Base-by-base conservation (phyloP, 352 stramenopile species). In the Phytophthora fragariae region DNA sequence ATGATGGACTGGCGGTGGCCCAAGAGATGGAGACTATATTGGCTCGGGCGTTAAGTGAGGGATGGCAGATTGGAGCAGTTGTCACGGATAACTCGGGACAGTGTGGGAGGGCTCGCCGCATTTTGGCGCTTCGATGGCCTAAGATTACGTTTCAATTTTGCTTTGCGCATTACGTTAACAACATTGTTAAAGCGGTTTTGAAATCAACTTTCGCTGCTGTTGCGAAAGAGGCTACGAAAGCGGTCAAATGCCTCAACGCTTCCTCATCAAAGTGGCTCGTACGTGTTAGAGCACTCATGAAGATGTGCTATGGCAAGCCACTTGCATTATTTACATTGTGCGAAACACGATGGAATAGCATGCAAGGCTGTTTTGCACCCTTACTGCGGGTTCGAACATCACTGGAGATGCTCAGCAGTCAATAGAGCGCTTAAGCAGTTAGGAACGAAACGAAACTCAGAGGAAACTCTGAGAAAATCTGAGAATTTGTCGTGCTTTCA, bases 281-380 rank as follows among this genome's bases (percentile, higher is more conserved):
- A 17, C 37, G 37, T 11, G 11, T 11, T 44, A 44, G 11, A 44
- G 37, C 37, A 17, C 37, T 44, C 37, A 44, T 44, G 37, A 44
- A 47, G 29, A 68, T 68, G 52, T 57, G 63, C 31, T 70, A 70
- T n/a, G 44, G 27, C 3, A 46, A 56, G 33, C 46, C 27, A 1
- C 17, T 70, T 27, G 54, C 44, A 8, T 14, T 70, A 1, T 57
- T 62, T 27, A 57, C 62, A 4, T 19, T 57, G 39, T 63, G 62
- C 21, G 54, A 70, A 14, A 70, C 53, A 35, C 39, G 62, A 4
- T 63, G 62, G 54, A 70, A 70, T 17, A 63, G 17, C 15, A 57
- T 63, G 27, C 62, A 70, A 31, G 39, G 46, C 5, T 63, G 54
- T 46, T 63, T 70, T 62, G 54, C 62, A 5, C 52, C 54, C 6